Conservation (phyloP, 2,329 filamentous ascomycete species). For the Colletotrichum neosansevieriae region DNA sequence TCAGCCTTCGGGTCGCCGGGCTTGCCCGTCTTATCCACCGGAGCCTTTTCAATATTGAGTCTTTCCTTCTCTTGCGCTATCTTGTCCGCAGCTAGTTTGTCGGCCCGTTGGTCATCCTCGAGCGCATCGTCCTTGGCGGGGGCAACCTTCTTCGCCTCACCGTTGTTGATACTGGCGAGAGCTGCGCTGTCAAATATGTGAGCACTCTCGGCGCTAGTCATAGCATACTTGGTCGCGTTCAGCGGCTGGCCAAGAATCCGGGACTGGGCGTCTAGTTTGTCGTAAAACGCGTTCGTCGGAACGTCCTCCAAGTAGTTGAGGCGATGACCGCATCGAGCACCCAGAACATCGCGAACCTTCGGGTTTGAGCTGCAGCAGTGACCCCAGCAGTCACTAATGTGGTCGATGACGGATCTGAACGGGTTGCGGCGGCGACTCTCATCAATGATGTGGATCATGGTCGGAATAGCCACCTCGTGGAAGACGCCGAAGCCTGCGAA, state of each 20-base stretch:
- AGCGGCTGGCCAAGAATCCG: slow-evolving; percentile 33
- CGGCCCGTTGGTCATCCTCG: slow-evolving; percentile 38
- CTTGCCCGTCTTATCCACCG: slow-evolving; percentile 28
- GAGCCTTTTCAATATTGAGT: slow-evolving; percentile 32
- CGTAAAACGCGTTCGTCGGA: slow-evolving; percentile 37
- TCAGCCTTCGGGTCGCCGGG: slow-evolving; percentile 34
- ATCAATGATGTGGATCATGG: slow-evolving; percentile 49
- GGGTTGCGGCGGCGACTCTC: slow-evolving; percentile 42
- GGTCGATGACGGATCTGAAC: slow-evolving; percentile 37
- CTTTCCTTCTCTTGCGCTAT: slow-evolving; percentile 28
- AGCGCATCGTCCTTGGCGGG: slow-evolving; percentile 32
- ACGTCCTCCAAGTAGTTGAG: slow-evolving; percentile 40
- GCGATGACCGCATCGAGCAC: slow-evolving; percentile 41
- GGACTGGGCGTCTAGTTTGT: slow-evolving; percentile 39
- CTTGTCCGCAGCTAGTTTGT: slow-evolving; percentile 29
- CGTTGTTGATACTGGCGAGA: slow-evolving; percentile 24
- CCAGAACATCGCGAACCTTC: slow-evolving; percentile 38
- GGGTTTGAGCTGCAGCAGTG: slow-evolving; percentile 41
- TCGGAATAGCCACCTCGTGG: slow-evolving; percentile 50
- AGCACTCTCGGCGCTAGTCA: slow-evolving; percentile 30
- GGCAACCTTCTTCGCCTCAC: slow-evolving; percentile 30
- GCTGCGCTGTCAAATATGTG: slow-evolving; percentile 37
- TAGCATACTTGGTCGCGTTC: slow-evolving; percentile 39
- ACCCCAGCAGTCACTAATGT: slow-evolving; percentile 42
- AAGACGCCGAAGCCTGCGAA: slow-evolving; percentile 45